These are phyloP conservation scores for Bombardia bombarda DNA, from an alignment of 495 filamentous ascomycete species.

Conservation along the genomic window DNA sequence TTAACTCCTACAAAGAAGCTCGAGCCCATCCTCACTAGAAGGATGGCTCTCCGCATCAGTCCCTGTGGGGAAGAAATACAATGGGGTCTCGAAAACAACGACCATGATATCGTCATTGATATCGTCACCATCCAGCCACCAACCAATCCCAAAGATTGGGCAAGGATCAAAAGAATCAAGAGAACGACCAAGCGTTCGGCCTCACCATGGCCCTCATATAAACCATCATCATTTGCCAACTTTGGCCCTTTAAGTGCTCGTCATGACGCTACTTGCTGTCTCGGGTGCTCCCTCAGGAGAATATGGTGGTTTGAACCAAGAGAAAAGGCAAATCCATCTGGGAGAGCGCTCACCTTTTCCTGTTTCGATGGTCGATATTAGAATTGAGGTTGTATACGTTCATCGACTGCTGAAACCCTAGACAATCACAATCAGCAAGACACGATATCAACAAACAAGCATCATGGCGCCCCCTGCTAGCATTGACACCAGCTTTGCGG, in stretches of 20 bases:
- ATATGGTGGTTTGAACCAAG: neutral
- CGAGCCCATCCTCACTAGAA: too few species aligned
- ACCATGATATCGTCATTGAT: neutral
- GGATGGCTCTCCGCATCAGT: too few species aligned
- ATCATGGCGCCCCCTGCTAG: neutral
- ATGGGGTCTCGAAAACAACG: neutral
- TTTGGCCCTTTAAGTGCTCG: neutral
- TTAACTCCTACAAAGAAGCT: too few species aligned
- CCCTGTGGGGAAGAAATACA: too few species aligned
- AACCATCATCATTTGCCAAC: neutral
- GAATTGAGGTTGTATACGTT: too few species aligned
- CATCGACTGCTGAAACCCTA: too few species aligned
- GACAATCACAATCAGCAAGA: neutral
- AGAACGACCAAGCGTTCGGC: neutral
- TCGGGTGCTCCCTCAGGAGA: neutral
- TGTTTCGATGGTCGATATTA: too few species aligned
- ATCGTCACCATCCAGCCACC: neutral
- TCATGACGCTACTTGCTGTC: neutral
- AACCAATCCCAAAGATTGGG: neutral
- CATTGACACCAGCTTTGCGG: slow-evolving; percentile 8
- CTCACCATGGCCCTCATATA: neutral
- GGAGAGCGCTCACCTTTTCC: too few species aligned
- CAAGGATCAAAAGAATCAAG: neutral
- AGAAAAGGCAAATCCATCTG: neutral
- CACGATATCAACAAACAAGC: neutral